These are phyloP conservation scores for Plantago coronopus DNA, from an alignment of 305 asterid genomes.

Conservation along the genomic window DNA sequence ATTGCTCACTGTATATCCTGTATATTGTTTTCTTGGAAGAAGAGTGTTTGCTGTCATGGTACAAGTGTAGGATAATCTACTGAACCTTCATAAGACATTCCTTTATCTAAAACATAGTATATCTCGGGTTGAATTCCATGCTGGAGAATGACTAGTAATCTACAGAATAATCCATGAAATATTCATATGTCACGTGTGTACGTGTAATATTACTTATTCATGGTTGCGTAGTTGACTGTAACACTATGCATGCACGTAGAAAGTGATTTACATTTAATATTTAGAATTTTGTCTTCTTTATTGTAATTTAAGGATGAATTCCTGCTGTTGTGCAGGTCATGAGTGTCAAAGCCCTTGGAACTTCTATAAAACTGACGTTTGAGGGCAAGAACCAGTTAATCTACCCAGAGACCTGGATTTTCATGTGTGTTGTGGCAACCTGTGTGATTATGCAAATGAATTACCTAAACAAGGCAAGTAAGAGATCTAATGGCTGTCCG, in stretches of 20 bases:
- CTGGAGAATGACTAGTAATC: no score
- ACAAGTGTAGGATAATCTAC: no score
- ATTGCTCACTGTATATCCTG: no score
- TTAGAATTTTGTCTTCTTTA: background rate
- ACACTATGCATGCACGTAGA: background rate
- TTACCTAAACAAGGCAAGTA: slow-evolving; percentile 79
- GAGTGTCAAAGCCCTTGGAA: slow-evolving; percentile 92
- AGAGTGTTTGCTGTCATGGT: no score
- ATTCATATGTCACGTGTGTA: background rate
- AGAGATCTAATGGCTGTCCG: slow-evolving; percentile 4
- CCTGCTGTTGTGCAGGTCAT: slow-evolving; percentile 49
- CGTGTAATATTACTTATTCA: background rate
- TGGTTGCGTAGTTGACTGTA: background rate
- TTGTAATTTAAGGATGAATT: slow-evolving; percentile 1
- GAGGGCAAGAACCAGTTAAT: slow-evolving; percentile 79
- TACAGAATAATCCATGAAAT: background rate
- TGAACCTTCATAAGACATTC: no score
- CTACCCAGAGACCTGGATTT: slow-evolving; percentile 76
- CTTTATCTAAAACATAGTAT: no score
- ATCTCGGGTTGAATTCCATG: no score
- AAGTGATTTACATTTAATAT: background rate
- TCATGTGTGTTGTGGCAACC: slow-evolving; percentile 58
- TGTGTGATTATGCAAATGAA: slow-evolving; percentile 85
- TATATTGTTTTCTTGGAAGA: no score
- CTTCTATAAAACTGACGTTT: slow-evolving; percentile 69